phyloP scores from a whole-genome alignment of 305 asterid species.

The Fraxinus angustifolia region DNA sequence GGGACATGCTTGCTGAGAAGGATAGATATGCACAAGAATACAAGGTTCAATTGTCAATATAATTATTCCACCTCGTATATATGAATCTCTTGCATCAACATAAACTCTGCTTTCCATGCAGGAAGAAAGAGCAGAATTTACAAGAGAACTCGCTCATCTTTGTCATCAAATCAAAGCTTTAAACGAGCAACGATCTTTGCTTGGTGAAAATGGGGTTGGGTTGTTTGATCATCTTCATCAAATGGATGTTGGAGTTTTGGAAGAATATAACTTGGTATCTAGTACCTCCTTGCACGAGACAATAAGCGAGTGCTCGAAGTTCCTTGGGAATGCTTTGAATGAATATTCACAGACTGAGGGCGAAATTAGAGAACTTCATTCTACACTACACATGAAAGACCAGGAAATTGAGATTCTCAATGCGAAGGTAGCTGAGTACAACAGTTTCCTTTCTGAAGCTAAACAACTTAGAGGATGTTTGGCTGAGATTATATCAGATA shows the following conservation, averaged over 20 bases:
- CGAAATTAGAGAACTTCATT: slow-evolving; percentile 45
- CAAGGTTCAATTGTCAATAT: slow-evolving; percentile 53
- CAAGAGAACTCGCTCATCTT: slow-evolving; percentile 44
- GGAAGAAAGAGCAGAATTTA: slow-evolving; percentile 57
- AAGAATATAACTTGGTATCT: slow-evolving; percentile 20
- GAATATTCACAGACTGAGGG: slow-evolving; percentile 34
- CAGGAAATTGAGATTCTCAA: slow-evolving; percentile 61
- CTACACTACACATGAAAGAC: slow-evolving; percentile 45
- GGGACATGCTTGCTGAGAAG: slow-evolving; percentile 55
- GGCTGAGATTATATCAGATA: slow-evolving; percentile 45
- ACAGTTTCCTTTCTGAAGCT: slow-evolving; percentile 49
- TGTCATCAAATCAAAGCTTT: slow-evolving; percentile 44
- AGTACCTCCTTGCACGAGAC: slow-evolving; percentile 48
- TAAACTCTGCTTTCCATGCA: slow-evolving; percentile 37
- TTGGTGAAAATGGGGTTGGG: slow-evolving; percentile 29
- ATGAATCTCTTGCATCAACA: slow-evolving; percentile 20
- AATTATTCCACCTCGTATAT: slow-evolving; percentile 13
- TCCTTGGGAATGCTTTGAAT: slow-evolving; percentile 32
- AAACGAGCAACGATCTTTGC: slow-evolving; percentile 26
- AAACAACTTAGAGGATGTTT: slow-evolving; percentile 55
- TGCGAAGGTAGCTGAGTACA: slow-evolving; percentile 49
- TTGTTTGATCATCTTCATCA: slow-evolving; percentile 16
- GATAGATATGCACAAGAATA: slow-evolving; percentile 43
- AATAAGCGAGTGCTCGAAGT: slow-evolving; percentile 49
- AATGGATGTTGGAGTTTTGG: background rate